Percentiles rank a stretch among this genome's conserved stretches.
phyloP scores from a whole-genome alignment of 2,329 filamentous ascomycete genomes.

The Fusarium abutilonis region DNA sequence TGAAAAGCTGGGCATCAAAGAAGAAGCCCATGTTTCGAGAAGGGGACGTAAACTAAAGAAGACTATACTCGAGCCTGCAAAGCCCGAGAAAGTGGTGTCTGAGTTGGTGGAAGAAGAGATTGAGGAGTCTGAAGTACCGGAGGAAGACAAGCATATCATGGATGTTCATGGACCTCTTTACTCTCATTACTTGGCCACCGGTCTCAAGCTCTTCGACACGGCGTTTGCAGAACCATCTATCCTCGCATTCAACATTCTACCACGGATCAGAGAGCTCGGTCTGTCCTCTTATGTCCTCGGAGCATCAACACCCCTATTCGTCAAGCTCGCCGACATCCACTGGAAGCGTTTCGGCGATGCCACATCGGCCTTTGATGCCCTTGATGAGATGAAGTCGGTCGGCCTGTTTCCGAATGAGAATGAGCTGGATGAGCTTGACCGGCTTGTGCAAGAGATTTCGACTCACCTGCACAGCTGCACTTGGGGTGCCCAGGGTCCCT shows the following conservation, averaged over 20 bases:
- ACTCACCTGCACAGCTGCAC: conserved; percentile 50
- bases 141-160: conserved; percentile 55
- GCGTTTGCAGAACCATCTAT: conserved; percentile 68
- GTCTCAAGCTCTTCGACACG: conserved; percentile 65
- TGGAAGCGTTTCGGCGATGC: conserved; percentile 71
- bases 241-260: conserved; percentile 69
- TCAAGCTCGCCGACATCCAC: conserved; percentile 68
- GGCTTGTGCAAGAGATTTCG: conserved; percentile 46
- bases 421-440: conserved; percentile 22
- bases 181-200: conserved; percentile 67
- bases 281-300: conserved; percentile 77
- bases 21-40: conserved; percentile 17
- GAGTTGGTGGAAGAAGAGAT: conserved; percentile 15
- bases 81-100: conserved; percentile 23
- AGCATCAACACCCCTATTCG: conserved; percentile 75
- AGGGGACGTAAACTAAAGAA: conserved; percentile 27
- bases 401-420: conserved; percentile 66
- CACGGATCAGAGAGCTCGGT: conserved; percentile 73
- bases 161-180: conserved; percentile 72
- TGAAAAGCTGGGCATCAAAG: conserved; percentile 62
- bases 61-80: conserved; percentile 16
- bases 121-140: not conserved
- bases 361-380: conserved; percentile 61
- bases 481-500: conserved; percentile 51
- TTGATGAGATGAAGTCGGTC: conserved; percentile 73